phyloP scores from a whole-genome alignment of 2,329 filamentous ascomycete genomes.

The Tolypocladium tundrense region DNA sequence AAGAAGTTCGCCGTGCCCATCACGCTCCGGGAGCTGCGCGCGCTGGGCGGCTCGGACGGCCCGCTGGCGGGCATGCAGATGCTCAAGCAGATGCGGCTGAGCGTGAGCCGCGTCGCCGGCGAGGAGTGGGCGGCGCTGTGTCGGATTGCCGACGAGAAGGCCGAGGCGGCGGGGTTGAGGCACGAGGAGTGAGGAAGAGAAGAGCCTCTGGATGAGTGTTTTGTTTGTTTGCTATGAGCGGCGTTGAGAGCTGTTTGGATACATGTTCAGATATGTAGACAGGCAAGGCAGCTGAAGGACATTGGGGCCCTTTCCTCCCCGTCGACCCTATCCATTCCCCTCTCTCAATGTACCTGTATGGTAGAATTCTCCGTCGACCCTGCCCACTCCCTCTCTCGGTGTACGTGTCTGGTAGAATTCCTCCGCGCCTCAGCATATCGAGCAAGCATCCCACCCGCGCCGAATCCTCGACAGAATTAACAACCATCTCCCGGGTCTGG shows the following conservation, averaged over 20 bases:
- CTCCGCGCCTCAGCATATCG: too few relatives aligned
- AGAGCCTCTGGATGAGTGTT: too few relatives aligned
- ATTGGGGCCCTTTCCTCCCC: neutral
- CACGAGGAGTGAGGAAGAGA: conserved; percentile 15
- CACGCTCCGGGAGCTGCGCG: conserved; percentile 60
- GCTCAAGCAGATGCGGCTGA: conserved; percentile 71
- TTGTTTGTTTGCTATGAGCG: neutral
- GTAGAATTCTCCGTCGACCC: too few relatives aligned
- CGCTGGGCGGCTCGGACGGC: conserved; percentile 43
- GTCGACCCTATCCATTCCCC: too few relatives aligned
- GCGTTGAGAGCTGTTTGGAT: neutral
- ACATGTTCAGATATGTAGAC: neutral
- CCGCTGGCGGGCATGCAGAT: conserved; percentile 69
- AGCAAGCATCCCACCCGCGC: too few relatives aligned
- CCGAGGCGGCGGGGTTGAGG: conserved; percentile 24
- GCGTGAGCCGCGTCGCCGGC: conserved; percentile 59
- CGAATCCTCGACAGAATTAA: too few relatives aligned
- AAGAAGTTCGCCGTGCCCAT: conserved; percentile 69
- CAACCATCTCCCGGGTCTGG: too few relatives aligned
- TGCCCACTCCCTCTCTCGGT: too few relatives aligned
- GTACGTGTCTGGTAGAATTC: too few relatives aligned
- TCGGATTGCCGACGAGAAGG: conserved; percentile 36
- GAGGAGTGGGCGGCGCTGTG: conserved; percentile 58
- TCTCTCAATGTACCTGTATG: too few relatives aligned
- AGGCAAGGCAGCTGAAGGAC: neutral